A percentile compares a stretch with the other conserved stretches of the same genome.
Evolutionary conservation across 2,329 filamentous ascomycete genomes (phyloP).

Genomic region (Penicillium frequentans): DNA sequence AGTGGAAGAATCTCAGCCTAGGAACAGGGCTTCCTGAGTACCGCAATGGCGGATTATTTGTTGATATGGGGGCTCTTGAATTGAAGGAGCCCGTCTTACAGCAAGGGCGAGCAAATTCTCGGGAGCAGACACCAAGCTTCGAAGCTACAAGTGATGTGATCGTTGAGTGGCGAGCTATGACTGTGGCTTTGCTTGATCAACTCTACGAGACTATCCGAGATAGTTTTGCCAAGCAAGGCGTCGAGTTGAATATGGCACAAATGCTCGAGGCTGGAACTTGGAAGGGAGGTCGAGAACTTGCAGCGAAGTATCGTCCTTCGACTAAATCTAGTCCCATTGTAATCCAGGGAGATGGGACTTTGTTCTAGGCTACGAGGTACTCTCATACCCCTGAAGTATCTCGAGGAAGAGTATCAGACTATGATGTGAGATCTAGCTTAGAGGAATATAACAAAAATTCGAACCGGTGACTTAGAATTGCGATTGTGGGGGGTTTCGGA

Average conservation of each 20-base stretch:
- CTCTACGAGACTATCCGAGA: conserved; percentile 53
- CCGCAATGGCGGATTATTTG: conserved; percentile 68
- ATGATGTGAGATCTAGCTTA: neutral
- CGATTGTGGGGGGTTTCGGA: too few species aligned
- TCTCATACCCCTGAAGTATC: neutral
- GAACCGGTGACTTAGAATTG: too few species aligned
- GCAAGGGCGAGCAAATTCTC: conserved; percentile 49
- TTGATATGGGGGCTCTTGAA: conserved; percentile 58
- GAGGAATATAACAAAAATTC: neutral
- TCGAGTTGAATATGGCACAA: conserved; percentile 50
- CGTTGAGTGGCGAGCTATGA: conserved; percentile 66
- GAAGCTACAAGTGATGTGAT: conserved; percentile 61
- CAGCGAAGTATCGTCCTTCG: conserved; percentile 32
- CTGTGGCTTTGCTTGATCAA: conserved; percentile 60
- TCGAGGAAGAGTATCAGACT: neutral
- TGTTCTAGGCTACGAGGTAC: conserved; percentile 30
- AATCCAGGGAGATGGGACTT: conserved; percentile 41
- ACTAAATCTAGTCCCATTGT: conserved; percentile 40
- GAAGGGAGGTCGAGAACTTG: conserved; percentile 48
- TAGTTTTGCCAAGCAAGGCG: conserved; percentile 34
- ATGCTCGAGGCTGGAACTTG: conserved; percentile 56
- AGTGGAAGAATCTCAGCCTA: conserved; percentile 55
- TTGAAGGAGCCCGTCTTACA: conserved; percentile 50
- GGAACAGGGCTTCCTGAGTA: conserved; percentile 71
- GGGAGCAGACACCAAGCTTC: conserved; percentile 47